phyloP scores from a whole-genome alignment of 495 filamentous ascomycete species.

The Aspergillus panamensis region DNA sequence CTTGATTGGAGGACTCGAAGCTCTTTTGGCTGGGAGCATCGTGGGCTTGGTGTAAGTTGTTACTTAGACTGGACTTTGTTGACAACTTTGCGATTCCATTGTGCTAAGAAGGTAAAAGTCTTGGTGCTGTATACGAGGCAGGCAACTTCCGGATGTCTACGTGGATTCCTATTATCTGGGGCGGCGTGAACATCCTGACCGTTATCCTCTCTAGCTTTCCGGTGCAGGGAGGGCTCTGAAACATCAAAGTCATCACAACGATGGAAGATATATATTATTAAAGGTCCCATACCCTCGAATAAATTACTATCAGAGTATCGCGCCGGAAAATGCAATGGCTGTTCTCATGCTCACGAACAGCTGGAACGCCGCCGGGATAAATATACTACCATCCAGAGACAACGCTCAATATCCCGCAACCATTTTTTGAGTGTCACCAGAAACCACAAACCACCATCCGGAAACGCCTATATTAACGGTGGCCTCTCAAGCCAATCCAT shows the following conservation, averaged over 20 bases:
- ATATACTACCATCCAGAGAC: conserved; percentile 1
- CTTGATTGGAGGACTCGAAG: conserved; percentile 74
- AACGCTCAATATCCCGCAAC: conserved; percentile 12
- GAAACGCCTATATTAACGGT: conserved; percentile 1
- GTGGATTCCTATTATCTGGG: conserved; percentile 95
- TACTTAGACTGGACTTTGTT: not conserved
- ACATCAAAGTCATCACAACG: not conserved
- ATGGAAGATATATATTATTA: not conserved
- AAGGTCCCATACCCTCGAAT: not conserved
- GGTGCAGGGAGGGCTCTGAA: conserved; percentile 87
- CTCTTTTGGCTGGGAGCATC: conserved; percentile 79
- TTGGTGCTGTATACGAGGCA: conserved; percentile 82
- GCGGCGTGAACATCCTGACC: conserved; percentile 83
- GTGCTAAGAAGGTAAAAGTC: conserved; percentile 45
- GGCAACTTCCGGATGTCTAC: conserved; percentile 94
- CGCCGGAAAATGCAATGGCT: conserved; percentile 2
- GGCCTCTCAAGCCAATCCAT: not conserved
- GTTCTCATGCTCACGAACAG: not conserved
- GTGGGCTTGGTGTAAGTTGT: conserved; percentile 79
- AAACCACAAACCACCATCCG: not conserved
- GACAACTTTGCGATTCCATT: not conserved
- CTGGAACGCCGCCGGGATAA: not conserved
- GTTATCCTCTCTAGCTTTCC: conserved; percentile 90
- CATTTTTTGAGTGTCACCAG: conserved; percentile 8
- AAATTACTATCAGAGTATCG: conserved; percentile 11